Evolutionary conservation across 2,329 filamentous ascomycete species (phyloP).

Genomic region (Xylaria hypoxylon): DNA sequence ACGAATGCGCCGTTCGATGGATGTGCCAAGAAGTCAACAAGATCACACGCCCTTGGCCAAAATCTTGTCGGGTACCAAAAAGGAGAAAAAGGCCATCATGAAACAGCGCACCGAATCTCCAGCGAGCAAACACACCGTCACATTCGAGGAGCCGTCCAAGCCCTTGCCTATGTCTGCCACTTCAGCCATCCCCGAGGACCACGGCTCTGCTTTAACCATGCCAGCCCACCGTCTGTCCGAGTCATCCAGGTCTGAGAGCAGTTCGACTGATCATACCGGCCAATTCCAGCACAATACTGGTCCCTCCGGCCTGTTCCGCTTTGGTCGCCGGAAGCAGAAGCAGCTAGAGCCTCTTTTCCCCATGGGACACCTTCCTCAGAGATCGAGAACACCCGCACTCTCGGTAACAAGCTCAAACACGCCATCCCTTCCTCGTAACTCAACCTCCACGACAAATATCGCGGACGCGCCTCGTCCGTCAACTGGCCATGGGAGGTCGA

Average conservation of each 20-base stretch:
- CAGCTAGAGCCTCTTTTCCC: slow-evolving; percentile 84
- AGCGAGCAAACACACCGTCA: slow-evolving; percentile 60
- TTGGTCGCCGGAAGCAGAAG: slow-evolving; percentile 81
- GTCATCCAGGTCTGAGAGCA: slow-evolving; percentile 90
- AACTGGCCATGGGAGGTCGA: slow-evolving; percentile 50
- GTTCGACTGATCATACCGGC: slow-evolving; percentile 73
- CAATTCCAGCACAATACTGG: slow-evolving; percentile 71
- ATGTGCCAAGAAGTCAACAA: slow-evolving; percentile 56
- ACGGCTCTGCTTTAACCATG: slow-evolving; percentile 70
- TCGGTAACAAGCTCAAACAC: slow-evolving; percentile 56
- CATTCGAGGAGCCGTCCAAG: slow-evolving; percentile 68
- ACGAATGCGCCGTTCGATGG: slow-evolving; percentile 65
- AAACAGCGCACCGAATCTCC: slow-evolving; percentile 52
- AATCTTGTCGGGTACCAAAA: slow-evolving; percentile 47
- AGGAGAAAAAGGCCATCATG: slow-evolving; percentile 57
- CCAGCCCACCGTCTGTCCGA: slow-evolving; percentile 78
- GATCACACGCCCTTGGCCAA: slow-evolving; percentile 41
- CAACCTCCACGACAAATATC: slow-evolving; percentile 48
- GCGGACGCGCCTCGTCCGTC: slow-evolving; percentile 44
- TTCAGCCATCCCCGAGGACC: slow-evolving; percentile 71
- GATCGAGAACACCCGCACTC: slow-evolving; percentile 60
- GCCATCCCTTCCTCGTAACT: slow-evolving; percentile 56
- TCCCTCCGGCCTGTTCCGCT: slow-evolving; percentile 81
- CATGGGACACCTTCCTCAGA: slow-evolving; percentile 84
- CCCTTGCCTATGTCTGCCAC: slow-evolving; percentile 55